phyloP scores from a whole-genome alignment of 345 rosid species.

The Pistacia atlantica region DNA sequence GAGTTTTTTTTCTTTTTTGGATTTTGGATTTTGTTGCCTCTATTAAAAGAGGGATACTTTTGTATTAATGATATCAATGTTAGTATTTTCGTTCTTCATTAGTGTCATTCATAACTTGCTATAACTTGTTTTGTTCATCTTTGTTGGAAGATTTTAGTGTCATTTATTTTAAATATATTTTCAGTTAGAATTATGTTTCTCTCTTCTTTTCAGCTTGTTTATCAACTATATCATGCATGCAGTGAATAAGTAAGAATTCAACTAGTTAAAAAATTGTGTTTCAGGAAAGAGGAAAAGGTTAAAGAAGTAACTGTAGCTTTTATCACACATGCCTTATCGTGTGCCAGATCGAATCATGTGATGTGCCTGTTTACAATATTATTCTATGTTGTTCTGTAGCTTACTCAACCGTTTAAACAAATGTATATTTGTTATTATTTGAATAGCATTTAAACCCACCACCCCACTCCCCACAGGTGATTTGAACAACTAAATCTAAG shows the following conservation, averaged over 20 bases:
- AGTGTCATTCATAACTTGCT: not conserved
- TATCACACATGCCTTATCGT: not conserved
- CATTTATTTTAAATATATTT: not conserved
- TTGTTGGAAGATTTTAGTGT: not conserved
- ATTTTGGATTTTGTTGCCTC: not conserved
- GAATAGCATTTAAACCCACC: not conserved
- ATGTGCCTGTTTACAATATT: conserved; percentile 4
- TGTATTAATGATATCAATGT: not conserved
- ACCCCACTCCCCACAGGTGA: not conserved
- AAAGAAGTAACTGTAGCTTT: not conserved
- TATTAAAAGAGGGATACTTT: not conserved
- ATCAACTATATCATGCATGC: not conserved
- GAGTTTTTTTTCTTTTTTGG: conserved; percentile 1
- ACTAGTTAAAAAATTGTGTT: not conserved
- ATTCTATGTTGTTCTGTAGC: not conserved
- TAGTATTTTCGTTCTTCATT: not conserved
- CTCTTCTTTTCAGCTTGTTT: not conserved
- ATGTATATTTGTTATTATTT: not conserved
- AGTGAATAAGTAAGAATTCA: not conserved
- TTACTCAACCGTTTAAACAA: not conserved
- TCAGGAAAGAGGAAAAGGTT: not conserved
- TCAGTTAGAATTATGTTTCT: not conserved
- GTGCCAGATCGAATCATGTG: not conserved
- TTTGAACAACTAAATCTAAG: not conserved
- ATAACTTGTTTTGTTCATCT: not conserved